phyloP scores from a whole-genome alignment of 371 early-diverging fungal genomes.

The Mucor velutinosus region DNA sequence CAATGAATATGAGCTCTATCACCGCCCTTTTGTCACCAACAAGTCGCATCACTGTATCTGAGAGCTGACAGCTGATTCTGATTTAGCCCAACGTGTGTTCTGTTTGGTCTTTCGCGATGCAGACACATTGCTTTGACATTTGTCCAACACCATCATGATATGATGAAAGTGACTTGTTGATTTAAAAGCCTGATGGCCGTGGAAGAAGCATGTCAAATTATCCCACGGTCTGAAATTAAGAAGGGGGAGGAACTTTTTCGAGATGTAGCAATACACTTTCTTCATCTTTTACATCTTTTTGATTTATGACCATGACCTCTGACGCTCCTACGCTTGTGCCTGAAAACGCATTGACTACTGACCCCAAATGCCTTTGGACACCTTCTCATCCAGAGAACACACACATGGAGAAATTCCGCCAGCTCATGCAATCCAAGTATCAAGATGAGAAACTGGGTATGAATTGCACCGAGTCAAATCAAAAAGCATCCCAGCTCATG shows the following conservation, averaged over 20 bases:
- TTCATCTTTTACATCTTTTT: neutral
- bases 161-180: neutral
- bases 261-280: neutral
- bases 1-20: too few species aligned
- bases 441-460: conserved; percentile 51
- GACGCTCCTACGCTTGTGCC: conserved; percentile 1
- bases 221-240: conserved; percentile 25
- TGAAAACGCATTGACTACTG: conserved; percentile 13
- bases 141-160: neutral
- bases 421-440: conserved; percentile 65
- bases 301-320: neutral
- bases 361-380: conserved; percentile 62
- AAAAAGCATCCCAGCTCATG: neutral
- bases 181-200: conserved; percentile 25
- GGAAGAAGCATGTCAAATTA: conserved; percentile 3
- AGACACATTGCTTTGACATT: too few species aligned
- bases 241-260: neutral
- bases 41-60: too few species aligned
- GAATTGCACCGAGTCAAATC: too few species aligned
- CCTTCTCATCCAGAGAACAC: conserved; percentile 58
- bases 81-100: too few species aligned
- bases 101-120: too few species aligned
- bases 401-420: conserved; percentile 71
- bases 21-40: too few species aligned
- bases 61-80: too few species aligned